Evolutionary conservation across 2,329 filamentous ascomycete species (phyloP), one percentile per base, ranked within the genome.

Genomic region (Claviceps africana): DNA sequence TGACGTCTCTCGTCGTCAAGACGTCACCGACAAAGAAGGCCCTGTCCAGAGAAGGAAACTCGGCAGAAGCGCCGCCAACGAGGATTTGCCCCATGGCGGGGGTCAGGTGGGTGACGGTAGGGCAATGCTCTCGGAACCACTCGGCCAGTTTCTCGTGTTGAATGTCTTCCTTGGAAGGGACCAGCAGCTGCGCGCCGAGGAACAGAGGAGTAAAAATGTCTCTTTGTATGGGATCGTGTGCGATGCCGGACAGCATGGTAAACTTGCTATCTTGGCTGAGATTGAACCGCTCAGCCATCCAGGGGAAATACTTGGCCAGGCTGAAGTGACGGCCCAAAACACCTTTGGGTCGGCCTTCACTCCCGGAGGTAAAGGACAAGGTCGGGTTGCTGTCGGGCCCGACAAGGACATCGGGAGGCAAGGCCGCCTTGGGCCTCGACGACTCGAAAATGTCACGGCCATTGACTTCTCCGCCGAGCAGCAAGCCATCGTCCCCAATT

Each of bases 61-160:
- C 68, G 0, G 87, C 82, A 3, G 72, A 83, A 25, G 88, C 86
- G 58, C 86, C 88, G 44, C 89, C 90, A n/a, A 91, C 83, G 2
- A 97, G 72, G 55, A 97, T 93, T 60, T 96, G 88, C 52, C 90
- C 90, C 90, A 97, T 96, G 53, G 93, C 93, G 10, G 93, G 93
- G 1, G 93, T 98, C 40, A 97, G 71, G 67, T 97, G 93, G 13
- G 85, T 88, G 21, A 89, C 86, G 17, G 83, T 95, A 2, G 86
- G 81, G 52, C 77, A 71, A 62, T 86, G 79, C 50, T 84, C 79
- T 50, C 76, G 74, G 77, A 96, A 88, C 93, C 93, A 98, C 62
- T 95, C 88, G 4, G 84, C 84, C 15, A 96, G 73, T 60, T 53
- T 82, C 68, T 95, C 90, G 64, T 96, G 86, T 51, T 84, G 79